Evolutionary conservation across 345 rosid species (phyloP).

Genomic region (Tarenaya hassleriana): DNA sequence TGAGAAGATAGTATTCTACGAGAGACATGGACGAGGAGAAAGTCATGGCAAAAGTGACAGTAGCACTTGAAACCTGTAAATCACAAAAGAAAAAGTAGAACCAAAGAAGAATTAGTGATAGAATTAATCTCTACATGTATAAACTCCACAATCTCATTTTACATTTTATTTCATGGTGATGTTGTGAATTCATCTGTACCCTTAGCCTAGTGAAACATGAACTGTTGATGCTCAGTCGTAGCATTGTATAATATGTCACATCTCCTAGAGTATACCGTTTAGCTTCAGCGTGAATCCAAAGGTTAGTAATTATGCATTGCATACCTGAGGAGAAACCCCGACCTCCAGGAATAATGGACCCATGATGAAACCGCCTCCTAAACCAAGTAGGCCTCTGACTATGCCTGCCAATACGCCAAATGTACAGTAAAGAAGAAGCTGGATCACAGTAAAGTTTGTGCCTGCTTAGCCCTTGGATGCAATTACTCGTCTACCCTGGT

Average conservation of each 20-base stretch:
- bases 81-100: neutral
- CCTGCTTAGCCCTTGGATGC: constrained; percentile 55
- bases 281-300: too few relatives aligned
- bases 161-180: too few relatives aligned
- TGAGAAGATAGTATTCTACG: constrained; percentile 74
- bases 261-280: too few relatives aligned
- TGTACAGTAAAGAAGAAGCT: constrained; percentile 48
- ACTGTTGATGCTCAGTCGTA: too few relatives aligned
- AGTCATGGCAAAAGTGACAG: constrained; percentile 77
- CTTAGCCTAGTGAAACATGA: too few relatives aligned
- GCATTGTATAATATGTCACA: too few relatives aligned
- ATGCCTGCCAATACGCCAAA: constrained; percentile 61
- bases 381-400: constrained; percentile 74
- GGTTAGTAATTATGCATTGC: neutral
- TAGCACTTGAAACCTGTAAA: constrained; percentile 72
- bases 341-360: constrained; percentile 75
- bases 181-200: too few relatives aligned
- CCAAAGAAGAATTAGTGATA: neutral
- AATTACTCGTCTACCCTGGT: constrained; percentile 55
- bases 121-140: too few relatives aligned
- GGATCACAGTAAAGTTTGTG: constrained; percentile 33
- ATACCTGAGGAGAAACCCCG: constrained; percentile 74
- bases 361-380: constrained; percentile 82
- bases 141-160: too few relatives aligned
- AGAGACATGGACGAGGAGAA: constrained; percentile 87